Evolutionary conservation across 257 asterid species (phyloP).

Genomic region (Solanum tarapatanum): DNA sequence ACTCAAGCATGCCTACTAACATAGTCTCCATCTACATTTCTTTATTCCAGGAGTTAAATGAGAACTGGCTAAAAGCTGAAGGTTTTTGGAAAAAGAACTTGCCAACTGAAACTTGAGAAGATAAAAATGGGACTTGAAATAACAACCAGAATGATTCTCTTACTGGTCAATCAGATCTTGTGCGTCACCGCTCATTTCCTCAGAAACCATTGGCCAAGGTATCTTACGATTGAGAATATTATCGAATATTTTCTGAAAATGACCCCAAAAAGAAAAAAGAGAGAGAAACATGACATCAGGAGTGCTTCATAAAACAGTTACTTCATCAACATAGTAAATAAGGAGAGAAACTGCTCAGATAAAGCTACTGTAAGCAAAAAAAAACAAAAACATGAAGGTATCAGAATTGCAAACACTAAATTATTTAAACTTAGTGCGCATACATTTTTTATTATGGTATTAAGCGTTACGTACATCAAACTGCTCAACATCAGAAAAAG

Average conservation of each 20-base stretch:
- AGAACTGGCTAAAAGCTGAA: not conserved
- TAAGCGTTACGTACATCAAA: not conserved
- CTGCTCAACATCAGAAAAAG: not conserved
- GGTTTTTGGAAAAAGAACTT: not conserved
- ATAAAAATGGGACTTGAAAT: not conserved
- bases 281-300: not conserved
- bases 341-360: not conserved
- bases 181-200: slow-evolving; percentile 84
- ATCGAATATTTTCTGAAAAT: slow-evolving; percentile 69
- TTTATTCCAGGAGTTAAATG: not conserved
- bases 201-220: slow-evolving; percentile 89
- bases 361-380: not conserved
- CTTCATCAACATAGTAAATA: not conserved
- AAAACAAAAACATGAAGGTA: not conserved
- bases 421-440: not conserved
- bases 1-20: not conserved
- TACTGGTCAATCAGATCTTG: slow-evolving; percentile 87
- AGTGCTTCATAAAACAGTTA: not conserved
- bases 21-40: not conserved
- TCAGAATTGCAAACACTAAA: not conserved
- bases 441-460: not conserved
- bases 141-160: slow-evolving; percentile 12
- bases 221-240: slow-evolving; percentile 94
- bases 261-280: not conserved
- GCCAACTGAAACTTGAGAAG: not conserved